phyloP scores from a whole-genome alignment of 371 early-diverging fungal species.

The Conidiobolus incongruus region DNA sequence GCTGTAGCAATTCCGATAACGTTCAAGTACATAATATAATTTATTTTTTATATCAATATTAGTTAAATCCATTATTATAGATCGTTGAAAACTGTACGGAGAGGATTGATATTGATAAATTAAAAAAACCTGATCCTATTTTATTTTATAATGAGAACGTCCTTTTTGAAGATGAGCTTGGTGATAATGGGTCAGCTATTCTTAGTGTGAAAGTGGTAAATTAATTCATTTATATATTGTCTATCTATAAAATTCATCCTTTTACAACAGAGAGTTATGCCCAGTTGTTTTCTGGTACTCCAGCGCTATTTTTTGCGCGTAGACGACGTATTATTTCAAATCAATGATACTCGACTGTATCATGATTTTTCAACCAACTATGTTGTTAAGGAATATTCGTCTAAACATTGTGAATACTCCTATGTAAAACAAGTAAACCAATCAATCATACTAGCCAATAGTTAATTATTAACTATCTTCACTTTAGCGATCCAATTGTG shows the following conservation, averaged over 20 bases:
- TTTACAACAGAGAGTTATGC: slow-evolving; percentile 61
- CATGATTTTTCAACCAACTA: slow-evolving; percentile 48
- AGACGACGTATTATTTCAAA: slow-evolving; percentile 75
- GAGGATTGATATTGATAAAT: slow-evolving; percentile 44
- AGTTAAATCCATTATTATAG: slow-evolving; percentile 3
- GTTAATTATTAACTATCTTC: no score
- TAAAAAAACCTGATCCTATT: slow-evolving; percentile 61
- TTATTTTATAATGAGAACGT: slow-evolving; percentile 75
- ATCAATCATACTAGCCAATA: no score
- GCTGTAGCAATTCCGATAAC: slow-evolving; percentile 6
- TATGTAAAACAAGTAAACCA: slow-evolving; percentile 21
- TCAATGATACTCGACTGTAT: slow-evolving; percentile 71
- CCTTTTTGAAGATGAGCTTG: slow-evolving; percentile 88
- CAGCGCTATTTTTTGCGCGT: slow-evolving; percentile 74
- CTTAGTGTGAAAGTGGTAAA: slow-evolving; percentile 56
- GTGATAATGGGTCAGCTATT: slow-evolving; percentile 77
- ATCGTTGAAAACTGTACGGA: slow-evolving; percentile 11
- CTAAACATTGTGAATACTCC: slow-evolving; percentile 31
- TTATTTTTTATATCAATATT: background rate
- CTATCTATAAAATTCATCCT: background rate
- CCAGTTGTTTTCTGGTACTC: slow-evolving; percentile 67
- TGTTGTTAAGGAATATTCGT: slow-evolving; percentile 49
- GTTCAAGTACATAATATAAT: background rate
- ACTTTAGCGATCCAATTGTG: no score
- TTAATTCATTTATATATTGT: background rate